phyloP scores from a whole-genome alignment of 805 yeast species.

The Millerozyma acaciae region DNA sequence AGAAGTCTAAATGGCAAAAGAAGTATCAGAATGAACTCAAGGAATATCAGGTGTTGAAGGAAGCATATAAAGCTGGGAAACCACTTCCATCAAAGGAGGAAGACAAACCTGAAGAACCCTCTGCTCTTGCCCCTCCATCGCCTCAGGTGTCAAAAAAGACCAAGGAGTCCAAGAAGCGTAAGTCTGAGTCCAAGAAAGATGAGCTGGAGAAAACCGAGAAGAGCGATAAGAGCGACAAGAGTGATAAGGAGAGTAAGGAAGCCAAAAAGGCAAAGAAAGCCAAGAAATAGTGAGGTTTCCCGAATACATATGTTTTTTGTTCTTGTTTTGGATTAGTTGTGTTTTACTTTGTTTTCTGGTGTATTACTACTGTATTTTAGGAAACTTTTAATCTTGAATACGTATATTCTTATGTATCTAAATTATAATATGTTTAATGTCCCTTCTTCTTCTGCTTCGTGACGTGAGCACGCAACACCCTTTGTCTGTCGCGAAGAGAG shows the following conservation, averaged over 20 bases:
- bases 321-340: slow-evolving; percentile 1
- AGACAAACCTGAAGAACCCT: slow-evolving; percentile 4
- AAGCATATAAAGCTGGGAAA: slow-evolving; percentile 27
- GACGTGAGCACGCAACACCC: slow-evolving; percentile 78
- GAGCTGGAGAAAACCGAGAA: slow-evolving; percentile 16
- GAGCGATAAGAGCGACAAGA: slow-evolving; percentile 13
- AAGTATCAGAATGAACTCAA: slow-evolving; percentile 47
- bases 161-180: slow-evolving; percentile 41
- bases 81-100: slow-evolving; percentile 9
- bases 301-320: background rate
- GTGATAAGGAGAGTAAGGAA: slow-evolving; percentile 13
- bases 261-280: slow-evolving; percentile 13
- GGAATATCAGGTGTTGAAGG: slow-evolving; percentile 29
- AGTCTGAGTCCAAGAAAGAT: slow-evolving; percentile 36
- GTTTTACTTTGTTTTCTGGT: background rate
- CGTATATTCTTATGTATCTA: background rate
- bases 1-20: slow-evolving; percentile 67
- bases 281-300: slow-evolving; percentile 5
- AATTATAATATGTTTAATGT: slow-evolving; percentile 26
- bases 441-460: slow-evolving; percentile 90
- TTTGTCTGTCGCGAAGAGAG: slow-evolving; percentile 89
- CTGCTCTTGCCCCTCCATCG: slow-evolving; percentile 11
- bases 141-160: slow-evolving; percentile 12
- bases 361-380: background rate
- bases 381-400: background rate